These are phyloP conservation scores for Phyllosticta citrichinensis DNA, from an alignment of 2,329 filamentous ascomycete genomes.

Conservation along the genomic window DNA sequence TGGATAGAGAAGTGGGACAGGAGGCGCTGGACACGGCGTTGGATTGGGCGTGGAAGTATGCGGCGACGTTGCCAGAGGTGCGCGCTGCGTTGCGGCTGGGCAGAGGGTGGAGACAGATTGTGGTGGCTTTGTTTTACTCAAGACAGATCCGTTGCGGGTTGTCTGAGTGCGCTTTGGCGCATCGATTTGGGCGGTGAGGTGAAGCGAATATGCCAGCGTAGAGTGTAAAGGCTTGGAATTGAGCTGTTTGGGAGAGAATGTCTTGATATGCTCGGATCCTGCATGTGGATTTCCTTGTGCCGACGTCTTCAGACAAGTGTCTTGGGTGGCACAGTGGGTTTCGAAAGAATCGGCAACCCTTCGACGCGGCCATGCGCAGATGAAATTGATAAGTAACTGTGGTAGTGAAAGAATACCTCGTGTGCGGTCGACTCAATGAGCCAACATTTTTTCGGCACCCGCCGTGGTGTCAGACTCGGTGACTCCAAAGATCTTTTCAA, in stretches of 20 bases:
- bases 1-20: not conserved
- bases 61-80: not conserved
- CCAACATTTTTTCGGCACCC: too few relatives aligned
- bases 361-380: too few relatives aligned
- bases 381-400: too few relatives aligned
- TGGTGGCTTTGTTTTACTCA: not conserved
- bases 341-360: too few relatives aligned
- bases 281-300: too few relatives aligned
- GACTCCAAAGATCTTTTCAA: too few relatives aligned
- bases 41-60: not conserved
- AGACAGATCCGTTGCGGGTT: not conserved
- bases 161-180: not conserved
- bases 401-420: too few relatives aligned
- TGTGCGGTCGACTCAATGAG: too few relatives aligned
- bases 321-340: too few relatives aligned
- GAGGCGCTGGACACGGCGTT: not conserved
- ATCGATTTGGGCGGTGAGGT: not conserved
- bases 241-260: not conserved
- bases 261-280: too few relatives aligned
- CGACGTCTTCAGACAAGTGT: too few relatives aligned
- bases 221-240: not conserved
- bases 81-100: not conserved
- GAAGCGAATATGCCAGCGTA: not conserved
- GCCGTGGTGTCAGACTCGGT: too few relatives aligned
- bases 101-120: not conserved